Base-by-base conservation (phyloP, 345 rosid species). In the Alliaria petiolata region DNA sequence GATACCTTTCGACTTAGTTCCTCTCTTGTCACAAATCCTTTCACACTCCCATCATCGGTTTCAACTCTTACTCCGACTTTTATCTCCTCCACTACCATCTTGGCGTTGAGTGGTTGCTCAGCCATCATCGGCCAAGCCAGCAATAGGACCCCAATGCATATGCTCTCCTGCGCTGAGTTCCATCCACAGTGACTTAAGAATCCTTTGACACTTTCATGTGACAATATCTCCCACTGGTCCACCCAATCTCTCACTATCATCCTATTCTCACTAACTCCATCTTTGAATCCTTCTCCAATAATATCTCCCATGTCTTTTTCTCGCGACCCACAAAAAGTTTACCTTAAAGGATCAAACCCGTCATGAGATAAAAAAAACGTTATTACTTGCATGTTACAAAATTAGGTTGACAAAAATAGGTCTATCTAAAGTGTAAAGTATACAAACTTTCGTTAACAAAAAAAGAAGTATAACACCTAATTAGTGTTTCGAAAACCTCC, bases 101-200 rank as follows among this genome's bases (percentile, higher is more conserved):
- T 86, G 0, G 92, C 87, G 33, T 88, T 93, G 57, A 87, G 49
- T 0, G 85, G 89, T 74, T 92, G 95, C 15, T 90, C 95, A 0
- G 90, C 98, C 85, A 83, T 81, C 91, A 85, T 73, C 0, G 96
- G 90, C 96, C 93, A 88, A 15, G 87, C 91, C 6, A 92, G 76
- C 17, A 92, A 79, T 0, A 93, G 98, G n/a, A 90, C 87, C 1
- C 85, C 93, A 0, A 82, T 83, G 25, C 89, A 79, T 67, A 93
- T 75, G 73, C 91, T 85, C 72, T 93, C 97, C 61, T 82, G 44
- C 0, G 76, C 79, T 4, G 98, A 93, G 60, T 90, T 93, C 98
- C 96, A 90, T 5, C 96, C 98, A 30, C 97, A 92, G 36, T 92
- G 98, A 35, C 91, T 90, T 62, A 90, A 38, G 39, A 87, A 88